Conservation (phyloP, 106 monocot species). For the Vanilla planifolia region DNA sequence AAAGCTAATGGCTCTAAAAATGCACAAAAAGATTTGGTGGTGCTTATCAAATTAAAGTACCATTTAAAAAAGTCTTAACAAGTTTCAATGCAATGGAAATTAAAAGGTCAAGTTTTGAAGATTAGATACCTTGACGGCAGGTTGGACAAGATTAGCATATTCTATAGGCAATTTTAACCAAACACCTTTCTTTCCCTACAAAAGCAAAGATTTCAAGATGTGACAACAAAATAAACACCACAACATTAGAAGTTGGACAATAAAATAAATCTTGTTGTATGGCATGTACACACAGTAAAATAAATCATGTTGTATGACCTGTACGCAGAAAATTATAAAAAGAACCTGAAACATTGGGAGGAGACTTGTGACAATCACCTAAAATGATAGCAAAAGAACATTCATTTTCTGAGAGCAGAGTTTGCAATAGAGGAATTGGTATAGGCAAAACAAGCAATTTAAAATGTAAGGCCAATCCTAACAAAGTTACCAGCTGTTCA, state of each 20-base stretch:
- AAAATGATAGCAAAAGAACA: neutral
- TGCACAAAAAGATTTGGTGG: too few relatives aligned
- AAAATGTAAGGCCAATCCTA: neutral
- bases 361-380: neutral
- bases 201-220: neutral
- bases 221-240: neutral
- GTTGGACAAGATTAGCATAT: constrained; percentile 71
- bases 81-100: too few relatives aligned
- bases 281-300: neutral
- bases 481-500: too few relatives aligned
- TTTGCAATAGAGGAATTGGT: neutral
- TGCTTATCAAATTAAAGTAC: too few relatives aligned
- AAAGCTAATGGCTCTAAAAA: too few relatives aligned
- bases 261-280: neutral
- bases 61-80: too few relatives aligned
- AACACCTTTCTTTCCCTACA: constrained; percentile 72
- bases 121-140: constrained; percentile 61
- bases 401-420: neutral
- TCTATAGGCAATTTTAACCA: constrained; percentile 88
- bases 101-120: neutral
- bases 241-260: neutral
- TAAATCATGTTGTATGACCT: neutral
- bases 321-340: neutral
- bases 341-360: neutral
- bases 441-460: neutral